Evolutionary conservation across 2,329 filamentous ascomycete species (phyloP), one percentile per base, ranked within the genome.

Genomic region (Pseudopithomyces maydicus): DNA sequence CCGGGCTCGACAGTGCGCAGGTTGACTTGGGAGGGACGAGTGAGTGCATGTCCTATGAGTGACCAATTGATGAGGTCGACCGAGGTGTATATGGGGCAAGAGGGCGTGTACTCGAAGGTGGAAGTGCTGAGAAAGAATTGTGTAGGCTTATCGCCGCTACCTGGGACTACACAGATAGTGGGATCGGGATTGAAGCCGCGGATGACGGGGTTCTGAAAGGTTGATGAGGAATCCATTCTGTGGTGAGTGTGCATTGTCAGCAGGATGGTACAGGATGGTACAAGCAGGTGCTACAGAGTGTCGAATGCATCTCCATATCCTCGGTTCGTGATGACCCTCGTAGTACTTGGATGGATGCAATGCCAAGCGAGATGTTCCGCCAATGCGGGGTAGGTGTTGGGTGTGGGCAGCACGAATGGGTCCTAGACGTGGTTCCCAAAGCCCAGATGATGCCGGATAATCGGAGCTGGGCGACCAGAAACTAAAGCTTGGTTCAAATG

Each of bases 101-200:
- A 82, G 0, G 83, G 82, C 59, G 83, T 84, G 4, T 78, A 75
- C 41, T 82, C 78, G 57, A 85, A 85, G 0, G 79, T 82, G 0
- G 83, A 85, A 0, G 81, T 81, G 6, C 76, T 78, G 57, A 79
- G 81, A 64, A 80, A 82, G 64, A 81, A 83, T 56, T 80, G 77
- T 7, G 71, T 54, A 20, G 46, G 46, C 32, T 38, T 14, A 15
- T 38, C 17, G 8, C 70, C 71, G 1, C 39, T 19, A 15, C 23
- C 15, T 6, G 35, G 22, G 3, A 51, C 57, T 3, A 81, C 78
- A 6, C 79, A 59, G 33, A 83, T 76, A 2, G 78, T 80, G 0
- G 81, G 82, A 56, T 84, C 81, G 0, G 81, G 78, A 58, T 82
- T 78, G 69, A 79, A 83, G 3, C 82, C 82, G 0, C 80, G 78